Conservation (phyloP, 495 filamentous ascomycete species). For the Hypoxylon rickii region DNA sequence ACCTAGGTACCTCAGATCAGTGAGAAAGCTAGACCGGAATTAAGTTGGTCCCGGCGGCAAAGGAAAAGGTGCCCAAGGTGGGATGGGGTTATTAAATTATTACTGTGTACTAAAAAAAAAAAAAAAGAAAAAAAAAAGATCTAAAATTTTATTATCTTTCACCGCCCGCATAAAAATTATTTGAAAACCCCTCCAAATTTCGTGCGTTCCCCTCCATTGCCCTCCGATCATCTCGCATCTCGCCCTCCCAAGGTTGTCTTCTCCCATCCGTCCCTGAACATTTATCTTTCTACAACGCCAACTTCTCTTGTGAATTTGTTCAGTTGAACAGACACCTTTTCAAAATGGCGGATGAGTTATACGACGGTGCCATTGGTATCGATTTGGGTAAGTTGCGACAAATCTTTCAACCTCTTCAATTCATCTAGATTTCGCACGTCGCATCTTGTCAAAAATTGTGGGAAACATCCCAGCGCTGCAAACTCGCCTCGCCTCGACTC, state of each 20-base stretch:
- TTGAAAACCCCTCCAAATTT: conserved; percentile 22
- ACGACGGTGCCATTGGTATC: conserved; percentile 99
- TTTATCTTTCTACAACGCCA: conserved; percentile 10
- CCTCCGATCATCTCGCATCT: conserved; percentile 15
- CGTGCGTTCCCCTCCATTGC: not conserved
- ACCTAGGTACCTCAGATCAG: too few relatives aligned
- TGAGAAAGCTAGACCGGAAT: conserved; percentile 26
- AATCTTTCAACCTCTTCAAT: not conserved
- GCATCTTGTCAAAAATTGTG: too few relatives aligned
- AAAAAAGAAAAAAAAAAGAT: conserved; percentile 25
- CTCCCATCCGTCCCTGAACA: conserved; percentile 10
- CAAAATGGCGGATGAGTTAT: conserved; percentile 92
- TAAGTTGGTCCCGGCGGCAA: conserved; percentile 24
- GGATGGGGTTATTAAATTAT: not conserved
- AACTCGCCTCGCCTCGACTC: too few relatives aligned
- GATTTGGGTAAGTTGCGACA: conserved; percentile 79
- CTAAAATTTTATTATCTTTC: conserved; percentile 21
- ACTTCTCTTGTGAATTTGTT: conserved; percentile 10
- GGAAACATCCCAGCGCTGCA: too few relatives aligned
- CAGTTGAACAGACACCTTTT: conserved; percentile 21
- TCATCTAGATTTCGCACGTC: not conserved
- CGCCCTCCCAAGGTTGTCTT: too few relatives aligned
- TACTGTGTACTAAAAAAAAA: conserved; percentile 24
- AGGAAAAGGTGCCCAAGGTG: conserved; percentile 8
- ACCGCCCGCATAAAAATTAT: conserved; percentile 35